Evolutionary conservation across 1,139 yeast species (phyloP), one percentile per base, ranked within the genome.

Genomic region (Candida frijolesensis): DNA sequence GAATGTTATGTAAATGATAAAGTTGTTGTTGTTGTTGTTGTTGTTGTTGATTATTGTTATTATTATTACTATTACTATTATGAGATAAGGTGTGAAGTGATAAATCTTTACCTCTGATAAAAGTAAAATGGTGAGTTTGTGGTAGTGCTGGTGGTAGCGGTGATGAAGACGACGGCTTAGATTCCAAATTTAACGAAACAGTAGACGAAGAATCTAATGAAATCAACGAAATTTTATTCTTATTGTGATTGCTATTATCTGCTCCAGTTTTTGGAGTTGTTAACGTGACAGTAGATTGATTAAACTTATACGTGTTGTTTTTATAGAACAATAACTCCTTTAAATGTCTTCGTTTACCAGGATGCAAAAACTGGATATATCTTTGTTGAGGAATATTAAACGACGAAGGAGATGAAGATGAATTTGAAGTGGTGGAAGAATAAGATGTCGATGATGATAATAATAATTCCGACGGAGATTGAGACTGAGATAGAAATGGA

Each of bases 291-390:
- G 38, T 33, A 11, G 39, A 42, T 10, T 18, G 19, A 11, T 33
- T n/a, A 18, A 19, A 22, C 25, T 19, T 42, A 8, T n/a, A 9
- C 12, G 30, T 33, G 32, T 42, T 22, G 34, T 33, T 18, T 33
- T 42, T 42, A 22, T 42, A n/a, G n/a, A 42, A 42, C n/a, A 42
- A 42, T 19, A 42, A n/a, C 15, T 42, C 45, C 32, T 25, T 42
- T n/a, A 42, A 33, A 11, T 18, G 16, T 22, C 12, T 32, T 34
- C 33, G 33, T 15, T 33, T 42, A 15, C 32, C 25, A n/a, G 39
- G 39, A 15, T 42, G 45, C 45, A 42, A 33, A 42, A 33, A 42
- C 19, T 22, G 30, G 25, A 22, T 33, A 25, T 16, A 19, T 42
- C 22, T 42, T 5, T 42, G 40, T 29, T 33, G 39, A 11, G 29